Evolutionary conservation across 306 rosid genomes (phyloP), one percentile per base, ranked within the genome.

Genomic region (Glycine soja): DNA sequence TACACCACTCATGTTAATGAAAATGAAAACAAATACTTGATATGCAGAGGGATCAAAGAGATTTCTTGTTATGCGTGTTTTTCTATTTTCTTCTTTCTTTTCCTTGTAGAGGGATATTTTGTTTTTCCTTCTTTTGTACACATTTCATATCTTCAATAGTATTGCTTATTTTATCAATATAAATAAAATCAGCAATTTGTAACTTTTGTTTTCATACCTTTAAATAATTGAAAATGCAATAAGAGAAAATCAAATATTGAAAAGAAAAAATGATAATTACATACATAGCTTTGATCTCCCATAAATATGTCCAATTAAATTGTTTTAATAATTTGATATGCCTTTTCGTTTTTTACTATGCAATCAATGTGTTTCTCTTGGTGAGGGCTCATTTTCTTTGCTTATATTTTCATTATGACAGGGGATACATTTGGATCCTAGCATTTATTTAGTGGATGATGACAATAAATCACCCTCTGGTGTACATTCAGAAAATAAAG

Each of bases 401-500:
- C 81, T 48, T 11, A 34, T 70, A 7, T 77, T 48, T 15, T 73
- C 58, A 61, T 72, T 65, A 79, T 82, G 78, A 50, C 89, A 91
- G 99, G 99, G 99, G 79, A 90, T 90, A 54, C 98, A 95, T 90
- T 87, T 95, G 88, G 98, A 95, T 86, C 99, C 99, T 72, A 95
- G 98, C 84, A 95, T 95, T 83, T 93, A 95, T 89, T 88, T 95
- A 75, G 96, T 95, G 91, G 98, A 95, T 19, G 93, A 95, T 40
- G 98, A 90, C 57, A 91, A 86, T 40, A 95, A 93, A 79, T 68
- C 90, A 52, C 86, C 86, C 36, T 72, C 84, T n/a, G 80, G 53
- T n/a, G 51, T 34, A 66, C 72, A 81, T 42, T 76, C 83, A 11
- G 88, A 88, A 85, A 84, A 40, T 38, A 86, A 84, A 59, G 92